These are phyloP conservation scores for Pyrenochaeta sp. DNA, from an alignment of 2,329 filamentous ascomycete genomes.

Conservation along the genomic window DNA sequence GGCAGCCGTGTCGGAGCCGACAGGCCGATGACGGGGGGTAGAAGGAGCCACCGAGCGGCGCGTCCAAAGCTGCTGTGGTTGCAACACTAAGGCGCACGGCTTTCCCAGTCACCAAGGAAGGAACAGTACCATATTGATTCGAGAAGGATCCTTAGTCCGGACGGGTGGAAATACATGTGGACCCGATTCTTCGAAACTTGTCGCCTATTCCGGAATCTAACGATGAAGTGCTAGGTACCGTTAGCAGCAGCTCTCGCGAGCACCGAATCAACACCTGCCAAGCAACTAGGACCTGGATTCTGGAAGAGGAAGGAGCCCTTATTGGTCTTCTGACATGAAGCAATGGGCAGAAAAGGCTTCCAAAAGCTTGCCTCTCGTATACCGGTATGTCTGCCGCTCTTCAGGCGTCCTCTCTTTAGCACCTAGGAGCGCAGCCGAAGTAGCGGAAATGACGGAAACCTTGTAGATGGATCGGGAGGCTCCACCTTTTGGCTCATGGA, in stretches of 20 bases:
- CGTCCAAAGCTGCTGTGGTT: too few species aligned
- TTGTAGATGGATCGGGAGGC: background rate
- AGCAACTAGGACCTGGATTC: background rate
- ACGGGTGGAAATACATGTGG: too few species aligned
- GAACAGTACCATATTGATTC: too few species aligned
- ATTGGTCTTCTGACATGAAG: background rate
- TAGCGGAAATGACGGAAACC: background rate
- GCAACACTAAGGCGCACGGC: too few species aligned
- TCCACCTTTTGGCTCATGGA: background rate
- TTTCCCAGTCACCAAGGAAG: too few species aligned
- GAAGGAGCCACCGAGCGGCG: too few species aligned
- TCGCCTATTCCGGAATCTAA: background rate
- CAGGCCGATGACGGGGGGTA: too few species aligned
- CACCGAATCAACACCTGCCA: background rate
- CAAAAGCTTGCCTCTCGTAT: background rate
- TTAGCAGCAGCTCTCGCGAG: background rate
- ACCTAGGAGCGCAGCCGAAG: background rate
- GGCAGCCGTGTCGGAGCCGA: too few species aligned
- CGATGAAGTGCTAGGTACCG: background rate
- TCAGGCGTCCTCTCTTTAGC: background rate
- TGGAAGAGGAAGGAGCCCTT: background rate
- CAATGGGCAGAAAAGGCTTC: background rate
- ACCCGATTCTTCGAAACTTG: too few species aligned
- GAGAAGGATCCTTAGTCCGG: too few species aligned
- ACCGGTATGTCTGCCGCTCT: background rate